A percentile compares a stretch with the other conserved stretches of the same genome.
Evolutionary conservation across 495 filamentous ascomycete genomes (phyloP).

Genomic region (Filosporella fistucella): DNA sequence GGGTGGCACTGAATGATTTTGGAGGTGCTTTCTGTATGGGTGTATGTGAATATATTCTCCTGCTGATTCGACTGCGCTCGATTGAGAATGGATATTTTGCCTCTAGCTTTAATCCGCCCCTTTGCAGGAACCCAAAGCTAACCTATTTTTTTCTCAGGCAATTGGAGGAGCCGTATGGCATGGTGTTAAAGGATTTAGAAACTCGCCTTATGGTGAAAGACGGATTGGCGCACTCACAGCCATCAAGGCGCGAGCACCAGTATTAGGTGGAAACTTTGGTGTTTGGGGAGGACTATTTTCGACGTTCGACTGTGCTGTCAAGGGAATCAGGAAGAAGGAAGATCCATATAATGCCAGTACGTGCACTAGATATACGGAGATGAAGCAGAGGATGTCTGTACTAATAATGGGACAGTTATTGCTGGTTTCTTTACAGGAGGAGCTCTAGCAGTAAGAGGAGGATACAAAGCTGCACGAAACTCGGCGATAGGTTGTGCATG

Average conservation of each 20-base stretch:
- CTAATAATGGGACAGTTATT: constrained; percentile 46
- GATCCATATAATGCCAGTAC: constrained; percentile 93
- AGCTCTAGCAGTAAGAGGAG: constrained; percentile 83
- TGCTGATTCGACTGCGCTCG: neutral
- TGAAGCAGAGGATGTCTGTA: neutral
- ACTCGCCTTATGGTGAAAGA: constrained; percentile 85
- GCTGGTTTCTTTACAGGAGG: constrained; percentile 98
- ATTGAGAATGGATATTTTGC: no score
- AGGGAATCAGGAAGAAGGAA: constrained; percentile 93
- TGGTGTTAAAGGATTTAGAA: constrained; percentile 93
- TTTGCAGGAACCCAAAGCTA: neutral
- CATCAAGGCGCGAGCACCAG: constrained; percentile 93
- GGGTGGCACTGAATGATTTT: constrained; percentile 94
- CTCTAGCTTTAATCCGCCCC: no score
- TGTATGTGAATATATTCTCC: constrained; percentile 48
- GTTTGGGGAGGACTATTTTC: constrained; percentile 95
- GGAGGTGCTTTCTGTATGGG: constrained; percentile 98
- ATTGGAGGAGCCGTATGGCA: constrained; percentile 97
- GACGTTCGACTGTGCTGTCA: constrained; percentile 95
- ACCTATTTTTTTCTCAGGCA: constrained; percentile 40
- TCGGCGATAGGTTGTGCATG: constrained; percentile 94
- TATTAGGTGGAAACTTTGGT: constrained; percentile 95
- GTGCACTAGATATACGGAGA: constrained; percentile 24
- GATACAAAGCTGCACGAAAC: constrained; percentile 82
- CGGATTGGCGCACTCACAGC: constrained; percentile 94